Base-by-base conservation (phyloP, 257 asterid species). In the Scutellaria barbata region DNA sequence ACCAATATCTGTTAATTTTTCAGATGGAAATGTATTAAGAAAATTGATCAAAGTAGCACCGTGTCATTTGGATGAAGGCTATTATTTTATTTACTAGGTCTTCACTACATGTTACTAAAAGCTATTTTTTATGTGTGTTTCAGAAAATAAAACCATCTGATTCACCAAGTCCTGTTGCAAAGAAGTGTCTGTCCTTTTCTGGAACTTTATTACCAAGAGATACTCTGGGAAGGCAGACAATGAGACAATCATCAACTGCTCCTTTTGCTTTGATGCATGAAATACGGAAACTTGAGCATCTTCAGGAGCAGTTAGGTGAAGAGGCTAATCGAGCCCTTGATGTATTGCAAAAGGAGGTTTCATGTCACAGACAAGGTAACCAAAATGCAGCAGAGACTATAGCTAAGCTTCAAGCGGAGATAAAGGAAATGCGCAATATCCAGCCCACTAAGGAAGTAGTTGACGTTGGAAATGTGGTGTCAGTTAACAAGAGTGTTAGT, bases 371-470 rank as follows among this genome's bases (percentile, higher is more conserved):
- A 80, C 84, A 74, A 50, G 98, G 98, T 18, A 92, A 92, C 85
- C 98, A 92, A 86, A 96, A 92, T 70, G 98, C 98, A 72, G 98
- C 96, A 50, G 97, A 90, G 81, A 92, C 98, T 72, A 86, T 92
- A 41, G 97, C 98, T 62, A 92, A 87, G 86, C 87, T 92, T 63
- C 98, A 90, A 79, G 90, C 90, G 6, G 98, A 92, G 79, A 92
- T 92, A 81, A 80, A 88, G 74, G 97, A 80, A 73, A 92, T 92
- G 95, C 83, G 92, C 63, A 66, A 86, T 6, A 77, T 79, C 17
- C 80, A 76, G 64, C 88, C 88, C 43, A 68, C 81, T 10, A 87
- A 87, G 77, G 90, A 86, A 74, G 82, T 85, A 76, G 77, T 81
- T 47, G 89, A 85, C 61, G 93, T 86, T 63, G 88, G 73, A 62